Conservation (phyloP, 805 yeast genomes). For the Metschnikowia peoriensis region DNA sequence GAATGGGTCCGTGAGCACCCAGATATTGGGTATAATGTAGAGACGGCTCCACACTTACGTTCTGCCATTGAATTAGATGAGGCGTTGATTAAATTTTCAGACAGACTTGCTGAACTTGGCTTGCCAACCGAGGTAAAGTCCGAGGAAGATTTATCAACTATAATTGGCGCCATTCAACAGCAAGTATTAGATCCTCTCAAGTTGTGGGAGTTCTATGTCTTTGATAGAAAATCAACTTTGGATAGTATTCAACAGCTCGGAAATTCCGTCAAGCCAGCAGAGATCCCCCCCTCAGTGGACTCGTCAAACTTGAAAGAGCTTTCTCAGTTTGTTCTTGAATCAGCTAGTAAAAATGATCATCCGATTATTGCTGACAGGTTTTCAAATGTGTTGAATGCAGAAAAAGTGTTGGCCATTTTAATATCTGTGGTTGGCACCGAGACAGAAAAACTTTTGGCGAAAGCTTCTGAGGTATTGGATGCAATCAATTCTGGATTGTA, state of each 20-base stretch:
- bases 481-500: constrained; percentile 76
- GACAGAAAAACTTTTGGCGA: constrained; percentile 21
- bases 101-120: constrained; percentile 52
- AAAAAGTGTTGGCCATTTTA: constrained; percentile 53
- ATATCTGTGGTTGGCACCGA: constrained; percentile 21
- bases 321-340: constrained; percentile 46
- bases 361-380: constrained; percentile 51
- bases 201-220: constrained; percentile 87
- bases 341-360: constrained; percentile 37
- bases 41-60: constrained; percentile 84
- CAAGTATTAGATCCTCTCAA: constrained; percentile 66
- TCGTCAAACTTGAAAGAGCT: constrained; percentile 40
- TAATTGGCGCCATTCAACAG: constrained; percentile 66
- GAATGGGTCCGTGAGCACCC: constrained; percentile 83
- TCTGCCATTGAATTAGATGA: constrained; percentile 84
- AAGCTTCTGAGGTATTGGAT: constrained; percentile 59
- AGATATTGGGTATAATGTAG: constrained; percentile 81
- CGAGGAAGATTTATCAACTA: constrained; percentile 52
- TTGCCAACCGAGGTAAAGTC: constrained; percentile 56
- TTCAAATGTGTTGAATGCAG: constrained; percentile 52
- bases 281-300: constrained; percentile 44
- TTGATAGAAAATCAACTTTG: constrained; percentile 51
- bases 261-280: constrained; percentile 30
- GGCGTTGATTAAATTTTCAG: constrained; percentile 64
- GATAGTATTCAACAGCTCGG: constrained; percentile 38